Percentiles rank a stretch among this genome's conserved stretches.
Evolutionary conservation across 2,329 filamentous ascomycete genomes (phyloP).

Genomic region (Biscogniauxia marginata): DNA sequence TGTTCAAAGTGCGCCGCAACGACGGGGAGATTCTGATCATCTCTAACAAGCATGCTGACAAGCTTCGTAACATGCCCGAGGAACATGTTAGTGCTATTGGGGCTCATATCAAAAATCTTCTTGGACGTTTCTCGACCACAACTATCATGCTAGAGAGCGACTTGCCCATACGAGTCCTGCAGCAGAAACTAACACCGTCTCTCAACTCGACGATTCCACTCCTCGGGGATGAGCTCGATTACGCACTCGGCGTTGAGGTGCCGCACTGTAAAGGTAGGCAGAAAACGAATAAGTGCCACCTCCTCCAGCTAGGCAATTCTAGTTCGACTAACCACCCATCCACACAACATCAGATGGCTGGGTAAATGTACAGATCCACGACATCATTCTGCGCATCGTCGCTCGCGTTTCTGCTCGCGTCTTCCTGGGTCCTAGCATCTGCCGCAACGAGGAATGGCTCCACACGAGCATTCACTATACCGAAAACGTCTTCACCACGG

Average conservation of each 20-base stretch:
- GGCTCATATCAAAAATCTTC: conserved; percentile 3
- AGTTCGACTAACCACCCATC: no score
- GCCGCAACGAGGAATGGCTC: conserved; percentile 39
- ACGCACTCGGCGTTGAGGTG: background rate
- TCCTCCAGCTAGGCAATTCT: no score
- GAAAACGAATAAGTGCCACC: no score
- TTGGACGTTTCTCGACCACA: background rate
- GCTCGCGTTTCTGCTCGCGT: conserved; percentile 39
- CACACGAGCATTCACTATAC: conserved; percentile 32
- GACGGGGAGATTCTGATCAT: conserved; percentile 4
- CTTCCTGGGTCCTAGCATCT: conserved; percentile 37
- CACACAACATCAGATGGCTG: no score
- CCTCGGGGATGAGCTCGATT: conserved; percentile 2
- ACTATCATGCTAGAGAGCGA: background rate
- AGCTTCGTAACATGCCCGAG: background rate
- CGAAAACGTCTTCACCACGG: no score
- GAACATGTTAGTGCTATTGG: background rate
- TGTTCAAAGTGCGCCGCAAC: conserved; percentile 1
- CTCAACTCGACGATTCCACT: background rate
- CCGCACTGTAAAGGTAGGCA: conserved; percentile 1
- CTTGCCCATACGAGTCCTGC: background rate
- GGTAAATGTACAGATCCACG: no score
- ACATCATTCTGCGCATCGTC: conserved; percentile 28
- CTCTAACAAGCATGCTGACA: background rate
- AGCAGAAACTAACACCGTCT: background rate